phyloP scores from a whole-genome alignment of 805 yeast genomes.

The Sugiyamaella lignohabitans region DNA sequence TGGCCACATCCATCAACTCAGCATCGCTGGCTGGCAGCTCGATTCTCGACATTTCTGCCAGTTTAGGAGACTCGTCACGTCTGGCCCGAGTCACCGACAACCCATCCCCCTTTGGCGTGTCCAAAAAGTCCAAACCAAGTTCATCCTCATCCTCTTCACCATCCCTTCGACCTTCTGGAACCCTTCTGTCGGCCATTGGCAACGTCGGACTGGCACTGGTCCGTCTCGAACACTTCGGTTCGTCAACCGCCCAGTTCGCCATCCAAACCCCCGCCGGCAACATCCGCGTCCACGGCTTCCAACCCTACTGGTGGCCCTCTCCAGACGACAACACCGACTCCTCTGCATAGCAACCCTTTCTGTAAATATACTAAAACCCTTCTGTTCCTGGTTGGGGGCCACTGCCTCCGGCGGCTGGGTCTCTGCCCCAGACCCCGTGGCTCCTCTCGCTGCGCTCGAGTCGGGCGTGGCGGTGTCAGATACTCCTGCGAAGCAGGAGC shows the following conservation, averaged over 20 bases:
- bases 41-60: slow-evolving; percentile 12
- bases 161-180: slow-evolving; percentile 50
- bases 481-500: too few species aligned
- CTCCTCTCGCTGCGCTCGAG: too few species aligned
- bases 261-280: slow-evolving; percentile 23
- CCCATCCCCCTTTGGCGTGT: slow-evolving; percentile 19
- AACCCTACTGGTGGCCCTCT: slow-evolving; percentile 75
- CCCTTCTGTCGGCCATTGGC: slow-evolving; percentile 48
- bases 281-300: slow-evolving; percentile 45
- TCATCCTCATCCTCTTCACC: slow-evolving; percentile 2
- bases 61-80: slow-evolving; percentile 5
- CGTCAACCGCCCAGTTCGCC: slow-evolving; percentile 31
- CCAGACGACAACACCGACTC: not conserved
- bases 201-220: slow-evolving; percentile 63
- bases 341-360: too few species aligned
- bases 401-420: too few species aligned
- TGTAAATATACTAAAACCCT: too few species aligned
- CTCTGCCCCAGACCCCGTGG: too few species aligned
- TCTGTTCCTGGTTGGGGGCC: too few species aligned
- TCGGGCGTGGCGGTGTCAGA: too few species aligned
- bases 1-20: slow-evolving; percentile 3
- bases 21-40: slow-evolving; percentile 16
- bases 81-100: slow-evolving; percentile 6
- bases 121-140: not conserved
- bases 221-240: slow-evolving; percentile 40